Base-by-base conservation (phyloP, 1,284 basidiomycete genomes). In the Microbotryomycetes sp. region DNA sequence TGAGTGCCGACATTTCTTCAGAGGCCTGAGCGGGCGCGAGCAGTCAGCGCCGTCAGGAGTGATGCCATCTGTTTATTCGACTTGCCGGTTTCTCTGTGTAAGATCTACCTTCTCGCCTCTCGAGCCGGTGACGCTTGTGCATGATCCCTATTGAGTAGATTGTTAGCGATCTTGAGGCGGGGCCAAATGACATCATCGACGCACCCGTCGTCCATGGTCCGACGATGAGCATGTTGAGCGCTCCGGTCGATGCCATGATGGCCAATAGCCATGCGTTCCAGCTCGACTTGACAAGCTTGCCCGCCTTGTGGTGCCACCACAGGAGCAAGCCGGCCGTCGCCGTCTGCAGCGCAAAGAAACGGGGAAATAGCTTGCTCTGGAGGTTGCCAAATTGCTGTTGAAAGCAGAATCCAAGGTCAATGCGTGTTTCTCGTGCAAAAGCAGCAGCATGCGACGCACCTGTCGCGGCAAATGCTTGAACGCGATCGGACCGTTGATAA, bases 381-480 rank as follows among this genome's bases (percentile, higher is more conserved):
- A 71, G 68, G 30, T 64, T 54, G 45, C 66, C 68, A 54, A 71
- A 71, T 45, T 65, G 62, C 47, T 63, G 61, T 15, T 66, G 64
- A 18, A 65, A 63, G 26, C 69, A 61, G 28, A 52, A 53, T 18
- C 52, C 52, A 63, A 67, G 70, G 7, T 66, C 61, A 35, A 68
- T 54, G 54, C 59, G 45, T 0, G n/a, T 41, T 41, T 11, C 35
- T 18, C 9, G 18, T 9, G 35, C 35, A 9, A 11, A 18, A 41
- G 35, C 9, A 41, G 11, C 11, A 41, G 35, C 18, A 18, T 41
- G 9, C 11, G 35, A 11, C 11, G 9, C 18, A 41, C 35, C 35
- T 41, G 35, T 41, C 35, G 9, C 35, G 35, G 35, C 35, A 41
- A 41, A 11, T 9, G 11, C 35, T 41, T 41, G 35, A 41, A 41